Percentiles rank a stretch among this genome's conserved stretches.
Evolutionary conservation across 2,329 filamentous ascomycete genomes (phyloP).

Genomic region (Botrytis medusae): DNA sequence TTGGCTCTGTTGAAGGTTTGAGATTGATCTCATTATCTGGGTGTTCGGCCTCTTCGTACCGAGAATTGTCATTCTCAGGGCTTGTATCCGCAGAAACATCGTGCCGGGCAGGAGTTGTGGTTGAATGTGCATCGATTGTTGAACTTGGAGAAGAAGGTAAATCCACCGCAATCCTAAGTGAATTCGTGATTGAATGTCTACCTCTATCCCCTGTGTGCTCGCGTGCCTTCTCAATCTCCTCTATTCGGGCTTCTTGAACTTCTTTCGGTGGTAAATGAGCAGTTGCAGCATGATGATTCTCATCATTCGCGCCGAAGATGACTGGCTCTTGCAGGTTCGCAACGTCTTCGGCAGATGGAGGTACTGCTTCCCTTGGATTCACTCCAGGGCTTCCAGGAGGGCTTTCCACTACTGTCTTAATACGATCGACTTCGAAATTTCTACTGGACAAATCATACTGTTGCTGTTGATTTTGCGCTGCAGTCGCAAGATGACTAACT

Average conservation of each 20-base stretch:
- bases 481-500: constrained; percentile 26
- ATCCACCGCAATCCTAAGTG: constrained; percentile 45
- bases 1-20: constrained; percentile 40
- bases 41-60: constrained; percentile 51
- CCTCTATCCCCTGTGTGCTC: constrained; percentile 36
- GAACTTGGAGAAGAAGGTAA: constrained; percentile 59
- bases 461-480: constrained; percentile 23
- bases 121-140: constrained; percentile 67
- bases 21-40: constrained; percentile 47
- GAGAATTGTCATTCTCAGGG: constrained; percentile 65
- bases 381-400: constrained; percentile 38
- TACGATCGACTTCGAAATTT: constrained; percentile 33
- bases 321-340: constrained; percentile 36
- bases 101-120: constrained; percentile 68
- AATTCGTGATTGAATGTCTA: constrained; percentile 41
- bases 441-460: constrained; percentile 21
- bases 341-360: constrained; percentile 41
- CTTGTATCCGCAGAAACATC: constrained; percentile 73
- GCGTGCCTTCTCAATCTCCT: constrained; percentile 42
- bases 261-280: constrained; percentile 52
- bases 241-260: constrained; percentile 46
- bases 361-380: constrained; percentile 37
- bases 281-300: constrained; percentile 34
- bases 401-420: constrained; percentile 33
- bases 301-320: constrained; percentile 31